phyloP scores from a whole-genome alignment of 2,329 filamentous ascomycete genomes.

The Calonectria pseudoturangicola region DNA sequence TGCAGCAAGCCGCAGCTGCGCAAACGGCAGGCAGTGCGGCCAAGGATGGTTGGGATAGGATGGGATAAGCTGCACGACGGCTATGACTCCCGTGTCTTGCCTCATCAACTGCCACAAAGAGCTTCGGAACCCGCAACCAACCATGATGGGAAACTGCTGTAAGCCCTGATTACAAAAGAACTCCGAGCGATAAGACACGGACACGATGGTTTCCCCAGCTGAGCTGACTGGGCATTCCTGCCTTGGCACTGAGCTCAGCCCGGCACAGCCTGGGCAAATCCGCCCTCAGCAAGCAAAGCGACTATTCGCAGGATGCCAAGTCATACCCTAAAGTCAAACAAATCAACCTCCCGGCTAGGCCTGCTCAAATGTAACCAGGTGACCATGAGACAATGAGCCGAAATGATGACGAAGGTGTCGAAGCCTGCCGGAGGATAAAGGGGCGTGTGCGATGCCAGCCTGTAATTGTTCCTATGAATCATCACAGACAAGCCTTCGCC shows the following conservation, averaged over 20 bases:
- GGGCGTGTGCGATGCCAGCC: slow-evolving; percentile 23
- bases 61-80: slow-evolving; percentile 11
- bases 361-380: slow-evolving; percentile 14
- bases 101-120: slow-evolving; percentile 5
- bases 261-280: not conserved
- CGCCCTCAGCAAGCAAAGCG: not conserved
- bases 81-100: slow-evolving; percentile 22
- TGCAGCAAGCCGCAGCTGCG: not conserved
- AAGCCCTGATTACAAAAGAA: slow-evolving; percentile 20
- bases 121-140: slow-evolving; percentile 5
- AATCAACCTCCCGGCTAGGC: not conserved
- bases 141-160: slow-evolving; percentile 1
- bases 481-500: slow-evolving; percentile 7
- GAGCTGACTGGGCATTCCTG: slow-evolving; percentile 18
- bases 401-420: slow-evolving; percentile 10
- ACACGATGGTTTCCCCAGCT: slow-evolving; percentile 2
- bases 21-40: slow-evolving; percentile 12
- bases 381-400: slow-evolving; percentile 22
- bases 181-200: slow-evolving; percentile 12
- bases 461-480: slow-evolving; percentile 20
- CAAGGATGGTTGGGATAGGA: not conserved
- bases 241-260: slow-evolving; percentile 9
- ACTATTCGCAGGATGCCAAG: slow-evolving; percentile 24
- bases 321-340: slow-evolving; percentile 17
- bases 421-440: slow-evolving; percentile 7